Evolutionary conservation across 1,284 basidiomycete species (phyloP).

Genomic region (Schizophyllum amplum): DNA sequence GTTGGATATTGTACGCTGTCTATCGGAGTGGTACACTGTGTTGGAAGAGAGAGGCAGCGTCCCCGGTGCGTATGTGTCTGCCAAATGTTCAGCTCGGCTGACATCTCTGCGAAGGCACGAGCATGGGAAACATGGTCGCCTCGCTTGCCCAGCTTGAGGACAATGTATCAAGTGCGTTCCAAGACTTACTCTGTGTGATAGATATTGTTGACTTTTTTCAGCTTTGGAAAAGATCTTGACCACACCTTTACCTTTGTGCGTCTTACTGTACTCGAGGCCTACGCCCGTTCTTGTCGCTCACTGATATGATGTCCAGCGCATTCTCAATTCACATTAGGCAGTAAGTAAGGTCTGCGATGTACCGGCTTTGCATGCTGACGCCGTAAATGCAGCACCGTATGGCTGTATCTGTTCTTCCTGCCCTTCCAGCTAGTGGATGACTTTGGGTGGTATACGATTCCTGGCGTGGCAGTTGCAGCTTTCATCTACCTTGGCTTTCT

Average conservation of each 20-base stretch:
- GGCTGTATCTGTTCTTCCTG: conserved; percentile 61
- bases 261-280: conserved; percentile 9
- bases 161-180: conserved; percentile 35
- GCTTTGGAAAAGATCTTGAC: conserved; percentile 53
- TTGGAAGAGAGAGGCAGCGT: conserved; percentile 48
- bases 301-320: conserved; percentile 27
- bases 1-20: conserved; percentile 41
- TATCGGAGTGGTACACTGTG: conserved; percentile 52
- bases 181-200: no score
- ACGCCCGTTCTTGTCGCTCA: no score
- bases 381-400: conserved; percentile 40
- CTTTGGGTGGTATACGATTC: conserved; percentile 53
- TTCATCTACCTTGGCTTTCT: conserved; percentile 64
- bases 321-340: conserved; percentile 50
- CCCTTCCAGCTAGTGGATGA: conserved; percentile 56
- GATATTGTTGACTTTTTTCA: conserved; percentile 17
- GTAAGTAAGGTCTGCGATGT: not conserved
- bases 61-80: no score
- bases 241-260: conserved; percentile 57
- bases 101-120: no score
- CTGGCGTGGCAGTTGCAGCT: conserved; percentile 49
- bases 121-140: conserved; percentile 42
- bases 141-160: conserved; percentile 46
- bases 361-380: not conserved
- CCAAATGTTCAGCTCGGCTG: no score